Base-by-base conservation (phyloP, 2,329 filamentous ascomycete species). In the Stagonosporopsis tanaceti region DNA sequence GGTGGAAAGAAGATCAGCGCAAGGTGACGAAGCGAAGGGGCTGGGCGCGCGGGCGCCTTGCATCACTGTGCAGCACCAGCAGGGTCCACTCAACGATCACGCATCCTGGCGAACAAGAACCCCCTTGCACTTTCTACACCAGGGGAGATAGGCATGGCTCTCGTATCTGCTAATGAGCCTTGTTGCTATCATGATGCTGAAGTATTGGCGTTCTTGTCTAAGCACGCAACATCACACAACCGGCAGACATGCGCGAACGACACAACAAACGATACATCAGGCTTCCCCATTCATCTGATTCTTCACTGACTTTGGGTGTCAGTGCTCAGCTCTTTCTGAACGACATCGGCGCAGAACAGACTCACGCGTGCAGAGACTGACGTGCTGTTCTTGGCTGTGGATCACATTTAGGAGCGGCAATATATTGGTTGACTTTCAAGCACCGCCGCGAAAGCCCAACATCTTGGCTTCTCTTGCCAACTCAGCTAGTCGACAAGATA, bases 1-100 rank as follows among this genome's bases (percentile, higher is more conserved):
- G 30, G 37, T 38, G 34, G 40, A 20, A 30, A 32, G 39, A 41
- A 30, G 53, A 59, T 60, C 57, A 32, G 27, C 47, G 32, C 38
- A 50, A 46, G 57, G 48, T 60, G 47, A 60, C 45, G 47, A 51
- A 42, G 57, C 57, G 47, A 45, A 50, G 38, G 57, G 57, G 50
- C 45, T 60, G 45, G 28, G 17, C 37, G 28, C 30, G 50, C 47
- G 25, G 7, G 30, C 30, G 7, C 7, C 28, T 50, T 50, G 20
- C 20, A 20, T 20, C 20, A 20, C 22, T 42, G 35, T 50, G 32
- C 24, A 35, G 32, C 25, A 20, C 15, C 32, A 22, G 24, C 22
- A 52, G 40, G 52, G 28, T 30, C 45, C 45, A 22, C 39, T 32
- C 7, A 25, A 45, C 34, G 38, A 35, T 34, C 35, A 30, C 20